These are phyloP conservation scores for Phaseolus lunatus DNA, from an alignment of 306 rosid genomes.

Conservation along the genomic window DNA sequence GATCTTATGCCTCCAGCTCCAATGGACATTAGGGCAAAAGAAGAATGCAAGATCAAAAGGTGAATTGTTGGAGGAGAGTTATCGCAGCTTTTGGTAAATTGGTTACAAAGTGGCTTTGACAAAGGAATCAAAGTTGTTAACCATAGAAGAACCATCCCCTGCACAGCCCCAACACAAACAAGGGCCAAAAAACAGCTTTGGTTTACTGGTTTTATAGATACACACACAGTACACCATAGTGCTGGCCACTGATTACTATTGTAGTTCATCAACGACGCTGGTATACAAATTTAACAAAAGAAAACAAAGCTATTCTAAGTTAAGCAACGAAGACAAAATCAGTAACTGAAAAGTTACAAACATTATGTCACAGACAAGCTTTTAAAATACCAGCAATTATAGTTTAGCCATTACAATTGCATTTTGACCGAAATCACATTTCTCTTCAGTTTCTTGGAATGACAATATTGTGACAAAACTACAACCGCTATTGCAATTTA, in stretches of 20 bases:
- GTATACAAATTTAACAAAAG: slow-evolving; percentile 3
- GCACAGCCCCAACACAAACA: slow-evolving; percentile 1
- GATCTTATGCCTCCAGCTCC: slow-evolving; percentile 53
- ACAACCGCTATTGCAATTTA: not conserved
- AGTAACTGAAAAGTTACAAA: not conserved
- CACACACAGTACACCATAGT: not conserved
- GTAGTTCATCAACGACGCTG: too few relatives aligned
- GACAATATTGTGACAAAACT: not conserved
- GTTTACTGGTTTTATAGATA: not conserved
- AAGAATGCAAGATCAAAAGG: slow-evolving; percentile 42
- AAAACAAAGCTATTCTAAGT: not conserved
- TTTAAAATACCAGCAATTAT: not conserved
- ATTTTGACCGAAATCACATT: not conserved
- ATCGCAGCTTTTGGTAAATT: slow-evolving; percentile 24
- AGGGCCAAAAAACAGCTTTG: not conserved
- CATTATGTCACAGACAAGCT: not conserved
- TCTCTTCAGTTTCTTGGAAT: not conserved
- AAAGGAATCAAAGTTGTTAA: slow-evolving; percentile 50
- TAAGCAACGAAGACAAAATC: not conserved
- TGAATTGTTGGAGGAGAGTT: slow-evolving; percentile 35
- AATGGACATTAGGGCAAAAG: slow-evolving; percentile 48
- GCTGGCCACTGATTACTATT: not conserved
- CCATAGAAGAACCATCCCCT: slow-evolving; percentile 55
- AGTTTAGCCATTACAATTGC: not conserved
- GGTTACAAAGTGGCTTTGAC: slow-evolving; percentile 36